A percentile compares a stretch with the other conserved stretches of the same genome.
These are phyloP conservation scores for Hanseniaspora nectarophila DNA, from an alignment of 805 yeast genomes.

Conservation along the genomic window DNA sequence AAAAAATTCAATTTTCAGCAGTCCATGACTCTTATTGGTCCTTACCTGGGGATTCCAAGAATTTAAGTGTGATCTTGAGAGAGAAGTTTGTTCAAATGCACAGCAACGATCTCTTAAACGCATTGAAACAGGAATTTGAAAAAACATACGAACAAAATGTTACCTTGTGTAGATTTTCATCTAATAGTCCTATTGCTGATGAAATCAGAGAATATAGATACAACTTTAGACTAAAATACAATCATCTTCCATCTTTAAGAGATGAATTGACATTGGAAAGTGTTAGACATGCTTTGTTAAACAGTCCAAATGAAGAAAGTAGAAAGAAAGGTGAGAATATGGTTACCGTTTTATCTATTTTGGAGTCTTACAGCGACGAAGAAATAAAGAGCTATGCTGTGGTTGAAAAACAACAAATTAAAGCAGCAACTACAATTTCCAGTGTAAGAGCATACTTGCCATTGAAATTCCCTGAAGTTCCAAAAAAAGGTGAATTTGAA, in stretches of 20 bases:
- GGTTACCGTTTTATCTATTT: conserved; percentile 60
- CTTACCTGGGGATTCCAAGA: conserved; percentile 72
- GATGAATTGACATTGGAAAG: conserved; percentile 69
- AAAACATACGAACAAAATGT: conserved; percentile 64
- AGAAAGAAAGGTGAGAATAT: conserved; percentile 41
- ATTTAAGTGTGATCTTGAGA: conserved; percentile 59
- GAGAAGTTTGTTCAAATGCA: conserved; percentile 72
- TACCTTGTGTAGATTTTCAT: conserved; percentile 46
- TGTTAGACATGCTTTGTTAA: conserved; percentile 44
- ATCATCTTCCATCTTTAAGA: conserved; percentile 46
- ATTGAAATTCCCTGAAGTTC: conserved; percentile 56
- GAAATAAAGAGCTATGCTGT: conserved; percentile 16
- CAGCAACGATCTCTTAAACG: conserved; percentile 55
- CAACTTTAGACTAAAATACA: conserved; percentile 37
- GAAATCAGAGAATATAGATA: conserved; percentile 40
- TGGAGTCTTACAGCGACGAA: conserved; percentile 25
- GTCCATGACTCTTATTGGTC: conserved; percentile 99
- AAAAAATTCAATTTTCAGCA: conserved; percentile 67
- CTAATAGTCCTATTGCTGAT: conserved; percentile 39
- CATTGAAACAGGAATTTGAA: conserved; percentile 66
- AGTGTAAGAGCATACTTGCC: conserved; percentile 48
- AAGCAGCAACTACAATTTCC: conserved; percentile 15
- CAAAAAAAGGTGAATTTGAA: conserved; percentile 73
- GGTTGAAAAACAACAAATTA: conserved; percentile 20
- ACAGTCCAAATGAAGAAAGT: conserved; percentile 40